phyloP scores from a whole-genome alignment of 129 eudicot genomes.

The Helichrysum umbraculigerum region DNA sequence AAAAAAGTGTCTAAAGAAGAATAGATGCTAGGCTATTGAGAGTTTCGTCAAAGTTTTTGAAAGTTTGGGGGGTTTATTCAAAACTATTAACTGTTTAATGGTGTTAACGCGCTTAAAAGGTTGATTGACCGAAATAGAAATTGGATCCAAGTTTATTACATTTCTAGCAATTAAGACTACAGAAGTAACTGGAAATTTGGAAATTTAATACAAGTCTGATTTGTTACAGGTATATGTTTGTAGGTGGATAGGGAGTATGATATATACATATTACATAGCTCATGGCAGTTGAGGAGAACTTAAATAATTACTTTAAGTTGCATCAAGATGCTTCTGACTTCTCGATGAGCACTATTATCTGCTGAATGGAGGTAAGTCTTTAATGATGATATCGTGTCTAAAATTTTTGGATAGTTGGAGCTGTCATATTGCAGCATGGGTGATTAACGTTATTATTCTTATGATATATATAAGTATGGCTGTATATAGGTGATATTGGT shows the following conservation, averaged over 20 bases:
- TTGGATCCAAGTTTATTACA: not conserved
- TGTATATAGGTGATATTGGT: conserved; percentile 28
- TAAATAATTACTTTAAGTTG: conserved; percentile 33
- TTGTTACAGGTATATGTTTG: conserved; percentile 31
- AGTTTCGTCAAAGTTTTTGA: not conserved
- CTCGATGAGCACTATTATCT: conserved; percentile 6
- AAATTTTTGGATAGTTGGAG: conserved; percentile 27
- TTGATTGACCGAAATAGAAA: not conserved
- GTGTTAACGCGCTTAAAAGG: not conserved
- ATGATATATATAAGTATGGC: conserved; percentile 32
- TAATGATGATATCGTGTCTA: conserved; percentile 23
- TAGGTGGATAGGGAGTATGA: conserved; percentile 34
- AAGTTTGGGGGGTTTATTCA: not conserved
- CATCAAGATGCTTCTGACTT: conserved; percentile 27
- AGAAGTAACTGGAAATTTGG: not conserved
- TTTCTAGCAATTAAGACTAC: not conserved
- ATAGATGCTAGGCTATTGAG: too few relatives aligned
- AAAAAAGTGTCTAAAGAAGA: too few relatives aligned
- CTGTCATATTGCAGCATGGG: conserved; percentile 14
- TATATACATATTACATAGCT: conserved; percentile 27
- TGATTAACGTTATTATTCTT: conserved; percentile 21
- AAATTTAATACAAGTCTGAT: conserved; percentile 14
- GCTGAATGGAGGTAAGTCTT: conserved; percentile 29
- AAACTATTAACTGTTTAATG: not conserved
- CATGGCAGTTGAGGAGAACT: conserved; percentile 36